Conservation (phyloP, 2,329 filamentous ascomycete genomes). For the Pyrenochaeta sp. region DNA sequence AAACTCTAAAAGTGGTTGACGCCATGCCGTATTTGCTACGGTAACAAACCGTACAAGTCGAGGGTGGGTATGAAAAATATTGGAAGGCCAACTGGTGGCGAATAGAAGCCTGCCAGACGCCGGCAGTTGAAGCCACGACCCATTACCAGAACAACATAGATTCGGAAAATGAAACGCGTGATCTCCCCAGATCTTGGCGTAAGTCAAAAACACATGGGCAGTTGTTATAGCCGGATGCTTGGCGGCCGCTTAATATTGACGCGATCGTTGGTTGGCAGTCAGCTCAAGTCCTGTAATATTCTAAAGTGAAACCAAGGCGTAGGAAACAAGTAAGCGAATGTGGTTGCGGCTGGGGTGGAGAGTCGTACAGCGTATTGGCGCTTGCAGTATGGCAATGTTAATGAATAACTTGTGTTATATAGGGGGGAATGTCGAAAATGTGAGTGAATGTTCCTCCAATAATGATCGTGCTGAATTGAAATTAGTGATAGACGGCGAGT, state of each 20-base stretch:
- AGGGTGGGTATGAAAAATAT: no score
- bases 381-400: background rate
- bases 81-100: background rate
- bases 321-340: slow-evolving; percentile 1
- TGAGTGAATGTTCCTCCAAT: background rate
- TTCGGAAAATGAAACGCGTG: slow-evolving; percentile 18
- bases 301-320: slow-evolving; percentile 10
- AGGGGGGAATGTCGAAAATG: background rate
- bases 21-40: no score
- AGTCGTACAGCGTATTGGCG: slow-evolving; percentile 2
- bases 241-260: slow-evolving; percentile 15
- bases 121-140: slow-evolving; percentile 2
- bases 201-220: slow-evolving; percentile 5
- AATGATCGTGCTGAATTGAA: background rate
- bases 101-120: background rate
- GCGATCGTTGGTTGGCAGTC: slow-evolving; percentile 12
- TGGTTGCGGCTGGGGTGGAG: no score
- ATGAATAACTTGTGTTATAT: slow-evolving; percentile 1
- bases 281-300: slow-evolving; percentile 9
- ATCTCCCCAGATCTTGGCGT: slow-evolving; percentile 17
- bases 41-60: background rate
- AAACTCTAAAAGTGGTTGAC: no score
- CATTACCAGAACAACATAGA: slow-evolving; percentile 1
- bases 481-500: background rate
- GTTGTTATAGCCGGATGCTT: slow-evolving; percentile 8